Evolutionary conservation across 23 red algal genomes (phyloP).

Genomic region (Cyanidiococcus yangmingshanensis): DNA sequence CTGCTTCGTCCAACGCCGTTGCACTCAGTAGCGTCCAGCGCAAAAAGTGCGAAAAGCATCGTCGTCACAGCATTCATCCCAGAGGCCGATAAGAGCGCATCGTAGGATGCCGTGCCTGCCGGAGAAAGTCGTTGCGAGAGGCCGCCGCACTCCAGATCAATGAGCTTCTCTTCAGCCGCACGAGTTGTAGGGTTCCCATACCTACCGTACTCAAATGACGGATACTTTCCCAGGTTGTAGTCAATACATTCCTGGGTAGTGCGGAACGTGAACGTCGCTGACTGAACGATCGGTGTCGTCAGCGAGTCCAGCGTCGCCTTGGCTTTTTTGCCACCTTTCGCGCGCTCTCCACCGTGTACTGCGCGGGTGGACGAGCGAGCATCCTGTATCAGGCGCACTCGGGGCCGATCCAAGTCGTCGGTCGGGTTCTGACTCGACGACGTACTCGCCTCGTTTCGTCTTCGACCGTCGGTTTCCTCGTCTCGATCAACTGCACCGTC

Average conservation of each 20-base stretch:
- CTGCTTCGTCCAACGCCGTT: not conserved
- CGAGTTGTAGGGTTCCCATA: slow-evolving; percentile 93
- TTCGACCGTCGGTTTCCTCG: too few relatives aligned
- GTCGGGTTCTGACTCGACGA: not conserved
- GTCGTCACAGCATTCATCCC: slow-evolving; percentile 98
- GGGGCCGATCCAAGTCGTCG: not conserved
- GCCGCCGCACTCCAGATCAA: slow-evolving; percentile 40
- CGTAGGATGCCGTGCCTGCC: slow-evolving; percentile 29
- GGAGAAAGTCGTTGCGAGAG: not conserved
- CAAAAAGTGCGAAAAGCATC: slow-evolving; percentile 75
- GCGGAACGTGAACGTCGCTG: slow-evolving; percentile 87
- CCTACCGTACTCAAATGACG: slow-evolving; percentile 90
- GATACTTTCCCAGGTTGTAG: slow-evolving; percentile 83
- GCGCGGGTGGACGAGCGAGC: slow-evolving; percentile 41
- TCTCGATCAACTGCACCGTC: too few relatives aligned
- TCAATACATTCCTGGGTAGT: slow-evolving; percentile 72
- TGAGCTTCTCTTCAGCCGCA: slow-evolving; percentile 89
- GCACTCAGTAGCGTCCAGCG: not conserved
- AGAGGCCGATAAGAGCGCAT: slow-evolving; percentile 69
- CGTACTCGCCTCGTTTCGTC: too few relatives aligned
- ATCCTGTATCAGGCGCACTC: not conserved
- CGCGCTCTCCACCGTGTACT: slow-evolving; percentile 88
- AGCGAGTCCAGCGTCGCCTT: slow-evolving; percentile 70
- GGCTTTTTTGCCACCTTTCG: slow-evolving; percentile 58
- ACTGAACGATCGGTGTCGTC: slow-evolving; percentile 75